A percentile compares a stretch with the other conserved stretches of the same genome.
Evolutionary conservation across 106 monocot species (phyloP).

Genomic region (Amphibolis antarctica): DNA sequence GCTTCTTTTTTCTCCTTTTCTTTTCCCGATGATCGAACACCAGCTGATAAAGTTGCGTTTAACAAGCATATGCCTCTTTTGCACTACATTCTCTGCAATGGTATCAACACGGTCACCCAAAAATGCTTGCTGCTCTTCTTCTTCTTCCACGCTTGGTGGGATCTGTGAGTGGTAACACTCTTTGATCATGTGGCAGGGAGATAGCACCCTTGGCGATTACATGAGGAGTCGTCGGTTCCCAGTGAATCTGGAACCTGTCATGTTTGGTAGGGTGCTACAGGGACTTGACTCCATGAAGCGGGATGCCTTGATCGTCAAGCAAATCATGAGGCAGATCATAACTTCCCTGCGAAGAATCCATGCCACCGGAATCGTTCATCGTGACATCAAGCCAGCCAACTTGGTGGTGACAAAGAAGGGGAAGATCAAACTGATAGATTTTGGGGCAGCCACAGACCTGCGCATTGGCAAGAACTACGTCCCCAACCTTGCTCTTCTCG

Average conservation of each 20-base stretch:
- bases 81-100: too few relatives aligned
- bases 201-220: conserved; percentile 54
- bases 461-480: conserved; percentile 89
- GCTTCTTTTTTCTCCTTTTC: too few relatives aligned
- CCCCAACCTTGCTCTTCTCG: conserved; percentile 64
- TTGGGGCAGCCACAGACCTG: conserved; percentile 89
- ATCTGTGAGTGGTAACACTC: neutral
- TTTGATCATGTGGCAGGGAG: conserved; percentile 42
- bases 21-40: too few relatives aligned
- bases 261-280: conserved; percentile 73
- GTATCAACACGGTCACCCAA: too few relatives aligned
- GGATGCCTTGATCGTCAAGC: conserved; percentile 72
- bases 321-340: conserved; percentile 86
- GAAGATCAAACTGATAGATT: conserved; percentile 89
- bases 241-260: conserved; percentile 55
- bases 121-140: neutral
- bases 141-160: neutral
- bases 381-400: conserved; percentile 91
- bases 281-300: conserved; percentile 57
- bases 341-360: conserved; percentile 77
- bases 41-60: too few relatives aligned
- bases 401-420: conserved; percentile 78
- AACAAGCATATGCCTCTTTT: too few relatives aligned
- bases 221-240: conserved; percentile 64
- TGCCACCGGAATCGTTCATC: conserved; percentile 77